Evolutionary conservation across 2,329 filamentous ascomycete species (phyloP).

Genomic region (Colletotrichum horii): DNA sequence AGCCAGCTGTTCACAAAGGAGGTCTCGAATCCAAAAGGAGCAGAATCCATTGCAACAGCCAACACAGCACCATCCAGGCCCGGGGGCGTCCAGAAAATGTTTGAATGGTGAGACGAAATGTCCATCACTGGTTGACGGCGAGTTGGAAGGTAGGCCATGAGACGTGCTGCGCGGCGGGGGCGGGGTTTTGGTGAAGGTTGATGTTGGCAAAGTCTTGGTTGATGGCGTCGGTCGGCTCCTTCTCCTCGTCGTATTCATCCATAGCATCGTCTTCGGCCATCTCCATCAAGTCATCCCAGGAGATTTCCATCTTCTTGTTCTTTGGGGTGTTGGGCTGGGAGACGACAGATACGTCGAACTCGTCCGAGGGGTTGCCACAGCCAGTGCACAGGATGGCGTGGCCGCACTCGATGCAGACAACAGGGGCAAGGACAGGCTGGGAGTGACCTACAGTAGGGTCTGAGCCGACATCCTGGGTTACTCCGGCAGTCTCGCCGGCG

Average conservation of each 20-base stretch:
- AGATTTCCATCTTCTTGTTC: constrained; percentile 6
- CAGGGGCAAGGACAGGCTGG: constrained; percentile 34
- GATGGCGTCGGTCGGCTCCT: constrained; percentile 19
- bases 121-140: constrained; percentile 5
- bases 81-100: neutral
- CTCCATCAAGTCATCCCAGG: constrained; percentile 20
- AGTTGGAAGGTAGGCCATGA: constrained; percentile 19
- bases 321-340: neutral
- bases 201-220: constrained; percentile 2
- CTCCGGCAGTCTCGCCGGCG: constrained; percentile 93
- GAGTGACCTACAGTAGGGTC: constrained; percentile 94
- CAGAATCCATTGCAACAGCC: constrained; percentile 21
- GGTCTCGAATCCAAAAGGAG: constrained; percentile 23
- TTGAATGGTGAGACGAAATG: neutral
- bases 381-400: constrained; percentile 45
- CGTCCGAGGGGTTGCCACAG: constrained; percentile 35
- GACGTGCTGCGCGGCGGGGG: neutral
- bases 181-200: neutral
- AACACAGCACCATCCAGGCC: neutral
- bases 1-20: constrained; percentile 39
- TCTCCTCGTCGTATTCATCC: constrained; percentile 44
- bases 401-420: constrained; percentile 54
- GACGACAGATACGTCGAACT: constrained; percentile 6
- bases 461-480: constrained; percentile 94
- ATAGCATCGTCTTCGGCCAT: constrained; percentile 36